A percentile compares a stretch with the other conserved stretches of the same genome.
Conservation (phyloP, 31 red algal genomes). For the Odonthalia washingtoniensis region DNA sequence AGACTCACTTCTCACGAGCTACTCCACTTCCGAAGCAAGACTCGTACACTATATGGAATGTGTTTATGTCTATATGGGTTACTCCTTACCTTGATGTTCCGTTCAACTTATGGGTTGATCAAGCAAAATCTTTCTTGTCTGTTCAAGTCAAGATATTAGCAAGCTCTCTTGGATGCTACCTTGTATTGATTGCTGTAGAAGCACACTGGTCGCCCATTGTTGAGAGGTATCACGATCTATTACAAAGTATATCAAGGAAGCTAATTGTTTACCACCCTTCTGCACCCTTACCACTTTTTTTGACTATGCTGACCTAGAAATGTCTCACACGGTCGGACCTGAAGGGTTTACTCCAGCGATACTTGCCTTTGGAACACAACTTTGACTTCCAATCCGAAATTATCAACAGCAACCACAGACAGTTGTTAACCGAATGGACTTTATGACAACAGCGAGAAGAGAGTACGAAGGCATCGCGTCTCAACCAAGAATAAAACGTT, state of each 20-base stretch:
- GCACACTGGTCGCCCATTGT: constrained; percentile 42
- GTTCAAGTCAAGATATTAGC: neutral
- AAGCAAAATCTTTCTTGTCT: neutral
- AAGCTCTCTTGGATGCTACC: neutral
- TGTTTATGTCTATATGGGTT: neutral
- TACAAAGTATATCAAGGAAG: neutral
- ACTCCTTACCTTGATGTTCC: neutral
- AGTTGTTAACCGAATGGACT: neutral
- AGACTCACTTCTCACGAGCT: neutral
- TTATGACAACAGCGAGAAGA: neutral
- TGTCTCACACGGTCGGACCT: constrained; percentile 22
- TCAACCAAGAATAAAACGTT: neutral
- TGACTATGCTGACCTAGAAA: constrained; percentile 29
- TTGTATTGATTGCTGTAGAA: constrained; percentile 28
- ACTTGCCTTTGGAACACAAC: neutral
- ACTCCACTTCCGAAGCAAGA: neutral
- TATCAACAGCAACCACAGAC: constrained; percentile 6
- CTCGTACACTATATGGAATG: neutral
- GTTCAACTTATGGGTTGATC: neutral
- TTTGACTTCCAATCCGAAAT: constrained; percentile 6
- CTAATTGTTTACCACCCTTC: neutral
- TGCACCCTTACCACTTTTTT: neutral
- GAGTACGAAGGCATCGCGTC: neutral
- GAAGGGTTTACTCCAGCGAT: constrained; percentile 25
- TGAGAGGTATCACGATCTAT: constrained; percentile 44